Evolutionary conservation across 371 early-diverging fungal genomes (phyloP).

Genomic region (Mycotypha africana): DNA sequence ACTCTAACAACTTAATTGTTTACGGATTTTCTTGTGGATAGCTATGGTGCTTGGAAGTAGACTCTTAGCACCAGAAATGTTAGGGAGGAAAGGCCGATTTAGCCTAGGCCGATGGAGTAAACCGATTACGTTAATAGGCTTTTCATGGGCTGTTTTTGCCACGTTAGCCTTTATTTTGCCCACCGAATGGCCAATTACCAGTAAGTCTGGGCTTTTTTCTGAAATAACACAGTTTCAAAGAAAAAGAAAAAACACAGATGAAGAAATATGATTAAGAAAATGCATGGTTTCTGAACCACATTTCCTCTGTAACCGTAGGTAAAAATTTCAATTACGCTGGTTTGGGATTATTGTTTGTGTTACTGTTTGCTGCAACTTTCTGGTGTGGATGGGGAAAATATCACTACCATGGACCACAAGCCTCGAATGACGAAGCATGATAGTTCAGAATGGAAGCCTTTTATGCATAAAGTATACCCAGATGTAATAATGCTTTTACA

Average conservation of each 20-base stretch:
- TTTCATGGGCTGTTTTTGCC: slow-evolving; percentile 29
- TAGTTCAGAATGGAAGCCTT: too few species aligned
- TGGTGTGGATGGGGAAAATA: slow-evolving; percentile 23
- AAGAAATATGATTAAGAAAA: too few species aligned
- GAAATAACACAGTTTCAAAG: too few species aligned
- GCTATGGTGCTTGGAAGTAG: slow-evolving; percentile 32
- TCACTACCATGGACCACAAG: slow-evolving; percentile 25
- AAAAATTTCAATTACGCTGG: slow-evolving; percentile 20
- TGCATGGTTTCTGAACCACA: too few species aligned
- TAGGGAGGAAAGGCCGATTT: slow-evolving; percentile 29
- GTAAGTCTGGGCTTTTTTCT: too few species aligned
- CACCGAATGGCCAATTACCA: slow-evolving; percentile 30
- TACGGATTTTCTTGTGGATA: slow-evolving; percentile 4
- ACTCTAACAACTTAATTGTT: too few species aligned
- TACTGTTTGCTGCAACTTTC: slow-evolving; percentile 8
- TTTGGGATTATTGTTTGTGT: slow-evolving; percentile 8
- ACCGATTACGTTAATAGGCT: slow-evolving; percentile 21
- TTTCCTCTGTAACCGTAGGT: too few species aligned
- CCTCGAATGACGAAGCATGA: slow-evolving; percentile 20
- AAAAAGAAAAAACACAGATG: too few species aligned
- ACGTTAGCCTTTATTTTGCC: slow-evolving; percentile 30
- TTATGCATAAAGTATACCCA: too few species aligned
- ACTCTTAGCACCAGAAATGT: too few species aligned
- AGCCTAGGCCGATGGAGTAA: slow-evolving; percentile 23
- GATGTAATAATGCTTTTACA: too few species aligned